Conservation (phyloP, 2,329 filamentous ascomycete species). For the Colletotrichum paranaense region DNA sequence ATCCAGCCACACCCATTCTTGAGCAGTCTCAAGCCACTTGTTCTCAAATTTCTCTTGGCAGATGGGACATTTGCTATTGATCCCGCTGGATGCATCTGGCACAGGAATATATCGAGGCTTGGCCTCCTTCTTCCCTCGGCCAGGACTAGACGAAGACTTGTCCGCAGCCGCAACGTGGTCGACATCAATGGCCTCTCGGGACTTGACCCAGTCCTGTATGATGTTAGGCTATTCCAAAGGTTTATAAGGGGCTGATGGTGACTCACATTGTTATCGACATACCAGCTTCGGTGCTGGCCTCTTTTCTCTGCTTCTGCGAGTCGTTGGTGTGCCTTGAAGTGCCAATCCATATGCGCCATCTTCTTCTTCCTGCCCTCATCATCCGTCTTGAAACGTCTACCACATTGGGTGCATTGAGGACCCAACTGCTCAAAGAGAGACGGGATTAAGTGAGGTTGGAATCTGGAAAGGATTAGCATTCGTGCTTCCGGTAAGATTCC, state of each 20-base stretch:
- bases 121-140: slow-evolving; percentile 48
- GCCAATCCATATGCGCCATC: slow-evolving; percentile 95
- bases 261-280: slow-evolving; percentile 85
- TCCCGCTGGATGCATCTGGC: slow-evolving; percentile 79
- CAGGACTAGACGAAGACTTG: slow-evolving; percentile 37
- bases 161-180: slow-evolving; percentile 23
- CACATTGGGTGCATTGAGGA: slow-evolving; percentile 91
- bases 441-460: slow-evolving; percentile 78
- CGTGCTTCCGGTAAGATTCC: background rate
- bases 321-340: slow-evolving; percentile 92
- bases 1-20: slow-evolving; percentile 98
- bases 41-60: slow-evolving; percentile 96
- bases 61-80: slow-evolving; percentile 87
- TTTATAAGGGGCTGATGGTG: slow-evolving; percentile 26
- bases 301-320: slow-evolving; percentile 87
- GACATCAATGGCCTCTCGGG: slow-evolving; percentile 47
- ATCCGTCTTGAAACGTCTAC: slow-evolving; percentile 83
- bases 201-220: slow-evolving; percentile 32
- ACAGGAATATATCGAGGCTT: slow-evolving; percentile 81
- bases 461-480: slow-evolving; percentile 57
- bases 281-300: slow-evolving; percentile 93
- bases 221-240: slow-evolving; percentile 37
- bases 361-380: slow-evolving; percentile 86
- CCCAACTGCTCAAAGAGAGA: slow-evolving; percentile 84
- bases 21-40: slow-evolving; percentile 89